phyloP scores from a whole-genome alignment of 768 basidiomycete genomes.

The Floccularia luteovirens region DNA sequence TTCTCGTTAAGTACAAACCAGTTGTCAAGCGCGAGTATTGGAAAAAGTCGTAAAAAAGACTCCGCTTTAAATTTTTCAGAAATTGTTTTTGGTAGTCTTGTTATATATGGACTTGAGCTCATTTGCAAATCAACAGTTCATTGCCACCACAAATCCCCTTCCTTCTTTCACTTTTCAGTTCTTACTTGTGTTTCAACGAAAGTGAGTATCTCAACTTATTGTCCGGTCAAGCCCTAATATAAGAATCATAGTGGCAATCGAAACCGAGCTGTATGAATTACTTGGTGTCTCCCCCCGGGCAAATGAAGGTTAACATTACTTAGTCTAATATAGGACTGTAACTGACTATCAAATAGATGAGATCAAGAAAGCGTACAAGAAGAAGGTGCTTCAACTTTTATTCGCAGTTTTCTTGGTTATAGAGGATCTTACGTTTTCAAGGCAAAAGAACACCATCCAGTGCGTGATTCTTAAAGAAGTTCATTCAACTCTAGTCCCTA shows the following conservation, averaged over 20 bases:
- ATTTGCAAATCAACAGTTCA: no score
- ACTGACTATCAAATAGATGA: constrained; percentile 44
- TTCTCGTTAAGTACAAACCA: neutral
- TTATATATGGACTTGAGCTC: no score
- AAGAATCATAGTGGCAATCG: constrained; percentile 48
- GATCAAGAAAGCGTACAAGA: constrained; percentile 91
- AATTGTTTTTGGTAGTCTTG: no score
- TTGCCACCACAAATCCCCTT: no score
- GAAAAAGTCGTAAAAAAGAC: constrained; percentile 10
- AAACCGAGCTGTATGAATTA: constrained; percentile 82
- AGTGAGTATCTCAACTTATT: neutral
- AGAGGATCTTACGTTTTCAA: constrained; percentile 19
- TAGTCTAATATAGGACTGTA: neutral
- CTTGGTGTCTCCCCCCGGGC: constrained; percentile 68
- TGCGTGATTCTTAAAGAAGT: constrained; percentile 18
- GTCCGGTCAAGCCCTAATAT: neutral
- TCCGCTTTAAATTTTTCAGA: constrained; percentile 26
- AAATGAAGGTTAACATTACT: constrained; percentile 47
- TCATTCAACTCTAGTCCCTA: neutral
- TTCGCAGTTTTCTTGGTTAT: constrained; percentile 2
- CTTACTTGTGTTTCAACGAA: constrained; percentile 9
- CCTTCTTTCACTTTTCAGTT: no score
- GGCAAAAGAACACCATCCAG: constrained; percentile 87
- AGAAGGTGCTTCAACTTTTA: constrained; percentile 52
- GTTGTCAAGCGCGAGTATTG: neutral